Conservation (phyloP, 78 protist genomes). For the Dictyostelium capitatum region DNA sequence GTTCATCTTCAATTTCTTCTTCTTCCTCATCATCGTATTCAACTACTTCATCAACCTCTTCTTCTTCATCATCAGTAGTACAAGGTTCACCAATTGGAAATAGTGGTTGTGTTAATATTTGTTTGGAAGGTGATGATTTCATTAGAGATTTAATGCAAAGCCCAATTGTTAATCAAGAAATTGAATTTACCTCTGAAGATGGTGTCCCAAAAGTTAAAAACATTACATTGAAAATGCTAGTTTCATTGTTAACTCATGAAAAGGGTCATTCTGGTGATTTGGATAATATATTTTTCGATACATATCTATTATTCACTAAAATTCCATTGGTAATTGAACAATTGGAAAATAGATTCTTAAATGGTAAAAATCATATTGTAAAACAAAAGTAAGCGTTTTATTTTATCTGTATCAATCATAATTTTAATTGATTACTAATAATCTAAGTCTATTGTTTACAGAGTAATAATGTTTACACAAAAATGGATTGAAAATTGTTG, state of each 20-base stretch:
- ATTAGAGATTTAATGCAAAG: conserved; percentile 71
- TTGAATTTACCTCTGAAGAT: conserved; percentile 75
- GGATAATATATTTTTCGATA: conserved; percentile 51
- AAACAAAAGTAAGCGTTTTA: conserved; percentile 25
- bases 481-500: conserved; percentile 58
- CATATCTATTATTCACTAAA: conserved; percentile 46
- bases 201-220: conserved; percentile 67
- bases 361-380: conserved; percentile 39
- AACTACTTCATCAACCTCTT: background rate
- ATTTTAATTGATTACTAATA: background rate
- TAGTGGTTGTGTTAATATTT: background rate
- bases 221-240: conserved; percentile 56
- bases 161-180: conserved; percentile 31
- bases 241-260: conserved; percentile 55
- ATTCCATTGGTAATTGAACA: conserved; percentile 8
- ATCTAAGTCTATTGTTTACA: background rate
- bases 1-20: background rate
- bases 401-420: background rate
- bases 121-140: conserved; percentile 70
- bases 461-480: conserved; percentile 46
- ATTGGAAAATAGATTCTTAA: conserved; percentile 39
- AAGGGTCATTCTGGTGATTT: conserved; percentile 50
- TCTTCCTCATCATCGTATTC: background rate
- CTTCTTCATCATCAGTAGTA: background rate
- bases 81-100: conserved; percentile 12